phyloP scores from a whole-genome alignment of 2,329 filamentous ascomycete species.

The Colletotrichum sp. region DNA sequence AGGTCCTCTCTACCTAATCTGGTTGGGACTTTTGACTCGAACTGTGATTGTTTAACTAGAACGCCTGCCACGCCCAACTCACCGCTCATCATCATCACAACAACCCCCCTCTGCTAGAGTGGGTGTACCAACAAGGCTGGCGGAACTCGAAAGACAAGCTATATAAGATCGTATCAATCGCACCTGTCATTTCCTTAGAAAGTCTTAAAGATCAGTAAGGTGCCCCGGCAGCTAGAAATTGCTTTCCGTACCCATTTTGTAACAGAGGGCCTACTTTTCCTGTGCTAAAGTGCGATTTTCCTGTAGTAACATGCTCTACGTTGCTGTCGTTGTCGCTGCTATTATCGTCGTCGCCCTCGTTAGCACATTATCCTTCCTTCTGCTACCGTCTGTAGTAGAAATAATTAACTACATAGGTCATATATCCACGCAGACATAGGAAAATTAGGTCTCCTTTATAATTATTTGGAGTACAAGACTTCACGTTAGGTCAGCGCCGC shows the following conservation, averaged over 20 bases:
- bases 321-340: no score
- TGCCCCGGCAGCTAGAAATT: neutral
- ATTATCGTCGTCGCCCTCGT: no score
- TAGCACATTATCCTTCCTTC: no score
- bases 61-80: neutral
- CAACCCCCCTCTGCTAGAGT: neutral
- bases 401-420: no score
- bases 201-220: neutral
- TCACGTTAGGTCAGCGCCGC: neutral
- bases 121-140: neutral
- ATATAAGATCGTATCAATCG: neutral
- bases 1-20: neutral
- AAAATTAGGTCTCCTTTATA: no score
- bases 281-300: no score
- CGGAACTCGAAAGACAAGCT: neutral
- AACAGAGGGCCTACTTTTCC: no score
- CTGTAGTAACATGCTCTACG: no score
- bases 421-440: no score
- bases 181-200: rapidly evolving
- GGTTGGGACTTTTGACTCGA: neutral
- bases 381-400: no score
- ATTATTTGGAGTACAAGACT: neutral
- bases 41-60: neutral
- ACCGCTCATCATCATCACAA: neutral
- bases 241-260: no score